Evolutionary conservation across 768 basidiomycete species (phyloP).

Genomic region (Suillus brevipes): DNA sequence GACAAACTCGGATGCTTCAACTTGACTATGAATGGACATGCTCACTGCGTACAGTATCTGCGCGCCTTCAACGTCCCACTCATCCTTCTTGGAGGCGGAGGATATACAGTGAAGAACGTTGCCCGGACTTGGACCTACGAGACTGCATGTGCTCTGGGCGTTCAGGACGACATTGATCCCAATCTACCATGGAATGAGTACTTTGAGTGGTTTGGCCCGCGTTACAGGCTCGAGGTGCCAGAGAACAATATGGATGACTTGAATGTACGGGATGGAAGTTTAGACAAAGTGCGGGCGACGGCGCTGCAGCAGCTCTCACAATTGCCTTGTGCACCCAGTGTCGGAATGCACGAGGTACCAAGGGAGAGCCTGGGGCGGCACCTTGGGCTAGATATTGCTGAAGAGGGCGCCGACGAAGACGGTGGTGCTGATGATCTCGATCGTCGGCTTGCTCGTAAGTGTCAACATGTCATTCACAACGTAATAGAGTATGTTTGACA

Average conservation of each 20-base stretch:
- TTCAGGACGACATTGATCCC: slow-evolving; percentile 73
- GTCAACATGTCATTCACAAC: neutral
- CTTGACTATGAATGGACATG: slow-evolving; percentile 93
- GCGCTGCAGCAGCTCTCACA: slow-evolving; percentile 57
- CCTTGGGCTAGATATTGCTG: slow-evolving; percentile 53
- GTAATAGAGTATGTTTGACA: neutral
- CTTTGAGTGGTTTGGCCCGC: slow-evolving; percentile 97
- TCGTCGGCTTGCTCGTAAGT: slow-evolving; percentile 69
- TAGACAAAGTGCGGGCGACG: slow-evolving; percentile 75
- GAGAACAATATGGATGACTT: slow-evolving; percentile 94
- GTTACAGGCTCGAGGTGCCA: slow-evolving; percentile 89
- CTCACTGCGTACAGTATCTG: slow-evolving; percentile 85
- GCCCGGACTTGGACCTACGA: slow-evolving; percentile 95
- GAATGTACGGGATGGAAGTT: slow-evolving; percentile 76
- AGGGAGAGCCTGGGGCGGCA: slow-evolving; percentile 64
- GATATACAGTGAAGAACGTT: slow-evolving; percentile 97
- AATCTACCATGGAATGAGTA: slow-evolving; percentile 86
- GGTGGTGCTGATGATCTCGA: slow-evolving; percentile 60
- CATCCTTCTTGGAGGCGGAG: slow-evolving; percentile 92
- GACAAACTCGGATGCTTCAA: slow-evolving; percentile 98
- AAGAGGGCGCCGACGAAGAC: slow-evolving; percentile 43
- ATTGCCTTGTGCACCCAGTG: slow-evolving; percentile 77
- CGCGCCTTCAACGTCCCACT: slow-evolving; percentile 81
- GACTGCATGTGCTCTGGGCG: slow-evolving; percentile 91
- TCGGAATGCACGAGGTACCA: slow-evolving; percentile 83